Percentiles rank a stretch among this genome's conserved stretches.
These are phyloP conservation scores for Pseudovirgaria hyperparasitica DNA, from an alignment of 2,329 filamentous ascomycete genomes.

Conservation along the genomic window DNA sequence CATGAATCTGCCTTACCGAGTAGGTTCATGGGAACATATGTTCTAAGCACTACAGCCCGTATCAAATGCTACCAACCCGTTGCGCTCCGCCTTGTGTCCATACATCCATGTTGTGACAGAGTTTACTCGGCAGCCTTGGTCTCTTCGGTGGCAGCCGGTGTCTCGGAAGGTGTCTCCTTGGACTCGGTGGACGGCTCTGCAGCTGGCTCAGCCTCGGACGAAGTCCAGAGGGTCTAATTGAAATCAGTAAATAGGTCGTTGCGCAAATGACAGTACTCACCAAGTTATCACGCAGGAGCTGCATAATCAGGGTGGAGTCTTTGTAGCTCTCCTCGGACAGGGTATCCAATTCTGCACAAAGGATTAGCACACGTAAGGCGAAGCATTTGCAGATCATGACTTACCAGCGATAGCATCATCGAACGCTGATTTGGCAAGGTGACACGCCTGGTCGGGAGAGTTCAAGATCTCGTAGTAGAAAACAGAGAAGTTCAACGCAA, in stretches of 20 bases:
- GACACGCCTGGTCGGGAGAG: constrained; percentile 94
- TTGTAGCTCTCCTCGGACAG: constrained; percentile 98
- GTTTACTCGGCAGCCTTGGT: constrained; percentile 30
- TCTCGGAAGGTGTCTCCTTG: too few species aligned
- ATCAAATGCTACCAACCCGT: too few species aligned
- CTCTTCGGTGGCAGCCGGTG: constrained; percentile 41
- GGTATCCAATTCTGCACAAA: constrained; percentile 69
- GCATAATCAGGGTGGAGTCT: constrained; percentile 98
- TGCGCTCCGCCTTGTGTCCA: too few species aligned
- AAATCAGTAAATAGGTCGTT: constrained; percentile 24
- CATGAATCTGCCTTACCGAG: too few species aligned
- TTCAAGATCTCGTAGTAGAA: constrained; percentile 99
- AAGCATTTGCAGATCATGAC: constrained; percentile 15
- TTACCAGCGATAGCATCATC: constrained; percentile 86
- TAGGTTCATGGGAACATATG: too few species aligned
- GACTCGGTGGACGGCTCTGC: constrained; percentile 43
- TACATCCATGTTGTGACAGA: too few species aligned
- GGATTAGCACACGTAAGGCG: constrained; percentile 9
- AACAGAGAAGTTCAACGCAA: constrained; percentile 92
- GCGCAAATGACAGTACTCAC: constrained; percentile 33
- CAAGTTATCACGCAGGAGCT: constrained; percentile 93
- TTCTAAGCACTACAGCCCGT: too few species aligned
- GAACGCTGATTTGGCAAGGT: constrained; percentile 90
- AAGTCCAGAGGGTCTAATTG: constrained; percentile 90
- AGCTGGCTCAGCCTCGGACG: constrained; percentile 85